Percentiles rank a stretch among this genome's conserved stretches.
phyloP scores from a whole-genome alignment of 192 early-diverging fungal species.

The Umbelopsis isabellina region DNA sequence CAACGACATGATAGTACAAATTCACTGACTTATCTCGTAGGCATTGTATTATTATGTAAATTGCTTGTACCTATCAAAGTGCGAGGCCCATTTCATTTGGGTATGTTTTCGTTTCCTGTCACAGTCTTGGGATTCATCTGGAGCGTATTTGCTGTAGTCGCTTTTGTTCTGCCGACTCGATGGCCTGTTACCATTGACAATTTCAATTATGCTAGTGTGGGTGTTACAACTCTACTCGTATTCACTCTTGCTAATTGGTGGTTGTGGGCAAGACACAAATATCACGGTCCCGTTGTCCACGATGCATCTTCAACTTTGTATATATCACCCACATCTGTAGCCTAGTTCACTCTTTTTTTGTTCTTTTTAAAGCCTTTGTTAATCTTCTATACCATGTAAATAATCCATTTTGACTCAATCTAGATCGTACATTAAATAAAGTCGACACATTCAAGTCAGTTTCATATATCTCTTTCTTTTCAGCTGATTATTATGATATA shows the following conservation, averaged over 20 bases:
- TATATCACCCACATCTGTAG: background rate
- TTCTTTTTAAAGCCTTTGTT: background rate
- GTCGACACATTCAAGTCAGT: background rate
- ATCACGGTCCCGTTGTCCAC: background rate
- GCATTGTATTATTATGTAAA: conserved; percentile 27
- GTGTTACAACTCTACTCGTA: conserved; percentile 6
- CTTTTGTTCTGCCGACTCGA: conserved; percentile 33
- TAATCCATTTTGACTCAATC: too few species aligned
- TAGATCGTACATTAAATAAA: too few species aligned
- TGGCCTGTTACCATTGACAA: conserved; percentile 34
- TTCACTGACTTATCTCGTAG: background rate
- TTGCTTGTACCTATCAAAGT: conserved; percentile 3
- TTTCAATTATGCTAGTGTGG: conserved; percentile 32
- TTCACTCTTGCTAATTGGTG: conserved; percentile 11
- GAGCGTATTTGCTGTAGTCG: conserved; percentile 30
- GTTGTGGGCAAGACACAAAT: conserved; percentile 1
- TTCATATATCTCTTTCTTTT: background rate
- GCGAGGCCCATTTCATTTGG: conserved; percentile 31
- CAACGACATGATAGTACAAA: too few species aligned
- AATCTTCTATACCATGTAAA: too few species aligned
- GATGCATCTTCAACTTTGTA: background rate
- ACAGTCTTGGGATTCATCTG: conserved; percentile 29
- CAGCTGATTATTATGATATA: too few species aligned
- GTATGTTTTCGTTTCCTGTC: conserved; percentile 24
- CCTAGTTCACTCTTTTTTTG: background rate